Conservation (phyloP, 2,329 filamentous ascomycete species). For the Aspergillus vadensis region DNA sequence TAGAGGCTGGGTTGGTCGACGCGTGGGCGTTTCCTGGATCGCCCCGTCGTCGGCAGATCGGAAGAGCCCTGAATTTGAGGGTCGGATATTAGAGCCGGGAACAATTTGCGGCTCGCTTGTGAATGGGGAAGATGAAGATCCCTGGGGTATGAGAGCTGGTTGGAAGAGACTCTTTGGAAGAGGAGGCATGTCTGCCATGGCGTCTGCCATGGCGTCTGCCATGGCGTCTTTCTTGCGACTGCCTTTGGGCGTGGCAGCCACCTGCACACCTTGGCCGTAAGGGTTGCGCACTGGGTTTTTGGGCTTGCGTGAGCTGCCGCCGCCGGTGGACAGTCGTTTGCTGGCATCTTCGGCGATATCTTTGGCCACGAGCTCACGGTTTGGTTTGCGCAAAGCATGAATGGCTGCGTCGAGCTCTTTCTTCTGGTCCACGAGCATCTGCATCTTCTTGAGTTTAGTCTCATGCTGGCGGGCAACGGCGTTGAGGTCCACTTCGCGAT, state of each 20-base stretch:
- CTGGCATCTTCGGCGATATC: conserved; percentile 48
- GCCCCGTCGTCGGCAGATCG: conserved; percentile 21
- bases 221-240: conserved; percentile 37
- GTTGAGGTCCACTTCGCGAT: conserved; percentile 53
- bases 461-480: conserved; percentile 49
- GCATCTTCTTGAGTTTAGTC: conserved; percentile 49
- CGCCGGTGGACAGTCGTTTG: conserved; percentile 34
- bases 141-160: conserved; percentile 33
- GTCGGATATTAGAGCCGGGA: conserved; percentile 35
- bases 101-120: conserved; percentile 33
- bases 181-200: conserved; percentile 28
- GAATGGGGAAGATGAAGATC: conserved; percentile 24
- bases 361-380: conserved; percentile 48
- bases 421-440: conserved; percentile 49
- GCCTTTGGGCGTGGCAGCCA: conserved; percentile 51
- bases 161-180: conserved; percentile 30
- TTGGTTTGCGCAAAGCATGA: conserved; percentile 49
- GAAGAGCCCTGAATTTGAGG: conserved; percentile 30
- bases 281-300: conserved; percentile 47
- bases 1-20: conserved; percentile 31
- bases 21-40: conserved; percentile 46
- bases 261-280: conserved; percentile 48
- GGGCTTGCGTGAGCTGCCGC: conserved; percentile 39
- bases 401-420: conserved; percentile 53
- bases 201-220: conserved; percentile 31